Evolutionary conservation across 495 filamentous ascomycete genomes (phyloP).

Genomic region (Penicillium steckii): DNA sequence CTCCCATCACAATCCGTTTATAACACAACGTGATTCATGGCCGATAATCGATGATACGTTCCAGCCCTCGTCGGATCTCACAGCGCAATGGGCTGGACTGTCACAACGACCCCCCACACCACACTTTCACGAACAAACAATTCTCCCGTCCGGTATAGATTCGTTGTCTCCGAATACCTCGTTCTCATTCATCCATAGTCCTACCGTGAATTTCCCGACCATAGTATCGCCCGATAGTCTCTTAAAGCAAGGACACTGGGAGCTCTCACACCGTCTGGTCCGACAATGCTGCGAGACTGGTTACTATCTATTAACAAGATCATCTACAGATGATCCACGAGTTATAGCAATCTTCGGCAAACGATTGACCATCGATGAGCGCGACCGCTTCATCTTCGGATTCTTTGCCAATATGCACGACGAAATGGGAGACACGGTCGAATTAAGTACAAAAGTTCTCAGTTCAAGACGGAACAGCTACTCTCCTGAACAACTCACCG

Average conservation of each 20-base stretch:
- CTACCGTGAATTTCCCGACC: background rate
- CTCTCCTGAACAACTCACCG: slow-evolving; percentile 13
- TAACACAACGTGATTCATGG: background rate
- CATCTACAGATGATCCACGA: slow-evolving; percentile 7
- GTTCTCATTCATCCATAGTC: slow-evolving; percentile 10
- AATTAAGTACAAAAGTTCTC: slow-evolving; percentile 22
- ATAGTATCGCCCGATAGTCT: slow-evolving; percentile 7
- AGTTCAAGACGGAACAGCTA: slow-evolving; percentile 13
- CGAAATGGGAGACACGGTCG: slow-evolving; percentile 10
- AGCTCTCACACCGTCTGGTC: slow-evolving; percentile 31
- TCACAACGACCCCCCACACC: slow-evolving; percentile 14
- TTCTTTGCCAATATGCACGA: slow-evolving; percentile 16
- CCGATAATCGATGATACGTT: background rate
- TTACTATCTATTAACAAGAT: slow-evolving; percentile 24
- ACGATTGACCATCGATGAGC: slow-evolving; percentile 18
- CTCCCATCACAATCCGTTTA: background rate
- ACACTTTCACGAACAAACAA: slow-evolving; percentile 20
- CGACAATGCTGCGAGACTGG: slow-evolving; percentile 25
- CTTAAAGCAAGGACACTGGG: slow-evolving; percentile 18
- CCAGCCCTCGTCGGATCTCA: slow-evolving; percentile 9
- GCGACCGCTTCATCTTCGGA: slow-evolving; percentile 18
- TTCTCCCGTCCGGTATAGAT: slow-evolving; percentile 21
- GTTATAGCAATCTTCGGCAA: slow-evolving; percentile 26
- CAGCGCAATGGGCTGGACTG: background rate
- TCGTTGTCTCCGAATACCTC: slow-evolving; percentile 13